Conservation (phyloP, 2,329 filamentous ascomycete genomes). For the Claviceps africana region DNA sequence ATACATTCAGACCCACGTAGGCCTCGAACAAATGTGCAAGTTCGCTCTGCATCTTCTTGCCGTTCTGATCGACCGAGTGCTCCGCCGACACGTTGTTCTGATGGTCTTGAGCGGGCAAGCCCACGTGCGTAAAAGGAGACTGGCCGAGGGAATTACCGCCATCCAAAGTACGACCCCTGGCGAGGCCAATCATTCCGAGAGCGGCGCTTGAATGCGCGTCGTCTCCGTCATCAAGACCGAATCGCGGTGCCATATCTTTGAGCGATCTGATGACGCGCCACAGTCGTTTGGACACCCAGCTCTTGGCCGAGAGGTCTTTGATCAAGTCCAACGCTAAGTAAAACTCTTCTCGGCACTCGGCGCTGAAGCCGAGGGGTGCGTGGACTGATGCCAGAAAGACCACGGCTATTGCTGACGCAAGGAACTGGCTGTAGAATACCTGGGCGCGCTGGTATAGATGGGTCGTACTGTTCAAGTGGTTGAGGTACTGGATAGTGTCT, state of each 20-base stretch:
- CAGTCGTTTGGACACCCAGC: conserved; percentile 56
- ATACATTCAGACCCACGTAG: conserved; percentile 23
- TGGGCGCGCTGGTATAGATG: conserved; percentile 60
- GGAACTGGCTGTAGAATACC: conserved; percentile 68
- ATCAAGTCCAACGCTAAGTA: conserved; percentile 65
- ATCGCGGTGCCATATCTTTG: conserved; percentile 55
- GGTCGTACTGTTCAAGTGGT: conserved; percentile 55
- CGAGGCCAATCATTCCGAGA: conserved; percentile 41
- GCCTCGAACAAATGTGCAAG: conserved; percentile 34
- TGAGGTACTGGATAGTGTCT: conserved; percentile 60
- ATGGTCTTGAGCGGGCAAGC: conserved; percentile 11
- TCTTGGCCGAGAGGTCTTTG: conserved; percentile 56
- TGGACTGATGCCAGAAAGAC: conserved; percentile 66
- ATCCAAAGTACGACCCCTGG: conserved; percentile 23
- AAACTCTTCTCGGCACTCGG: conserved; percentile 58
- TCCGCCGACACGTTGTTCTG: neutral
- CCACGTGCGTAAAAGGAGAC: conserved; percentile 16
- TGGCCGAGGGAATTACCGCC: conserved; percentile 8
- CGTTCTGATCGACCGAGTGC: conserved; percentile 24
- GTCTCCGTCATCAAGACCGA: conserved; percentile 40
- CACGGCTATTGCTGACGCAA: conserved; percentile 60
- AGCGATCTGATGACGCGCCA: conserved; percentile 60
- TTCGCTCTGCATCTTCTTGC: conserved; percentile 36
- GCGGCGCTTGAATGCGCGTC: conserved; percentile 39
- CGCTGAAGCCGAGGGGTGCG: conserved; percentile 56